Evolutionary conservation across 2,329 filamentous ascomycete genomes (phyloP).

Genomic region (Cytospora schulzeri): DNA sequence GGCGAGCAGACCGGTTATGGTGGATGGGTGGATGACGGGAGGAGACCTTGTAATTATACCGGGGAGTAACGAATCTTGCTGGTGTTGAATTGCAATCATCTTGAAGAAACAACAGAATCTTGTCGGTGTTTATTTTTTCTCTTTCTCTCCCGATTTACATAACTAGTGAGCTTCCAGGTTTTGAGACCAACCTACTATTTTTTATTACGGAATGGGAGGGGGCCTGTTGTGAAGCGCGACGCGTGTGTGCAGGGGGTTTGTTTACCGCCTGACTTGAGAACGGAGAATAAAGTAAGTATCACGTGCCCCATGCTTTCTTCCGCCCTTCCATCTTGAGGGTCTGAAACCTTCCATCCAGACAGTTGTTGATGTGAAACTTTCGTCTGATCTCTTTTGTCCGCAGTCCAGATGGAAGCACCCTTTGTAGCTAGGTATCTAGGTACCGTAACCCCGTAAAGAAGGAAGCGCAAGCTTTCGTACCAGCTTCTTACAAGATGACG

Average conservation of each 20-base stretch:
- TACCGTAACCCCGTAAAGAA: no score
- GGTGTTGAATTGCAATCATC: constrained; percentile 24
- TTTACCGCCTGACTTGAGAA: constrained; percentile 10
- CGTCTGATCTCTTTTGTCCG: neutral
- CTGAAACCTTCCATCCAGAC: neutral
- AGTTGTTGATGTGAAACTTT: neutral
- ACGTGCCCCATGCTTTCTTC: neutral
- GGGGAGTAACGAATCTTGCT: constrained; percentile 28
- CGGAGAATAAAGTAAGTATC: neutral
- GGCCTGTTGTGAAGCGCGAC: constrained; percentile 14
- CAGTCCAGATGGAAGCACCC: neutral
- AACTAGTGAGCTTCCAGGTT: constrained; percentile 2
- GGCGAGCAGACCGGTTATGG: constrained; percentile 14
- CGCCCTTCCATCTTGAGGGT: neutral
- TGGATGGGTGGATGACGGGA: constrained; percentile 14
- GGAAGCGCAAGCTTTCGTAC: no score
- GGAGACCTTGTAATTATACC: constrained; percentile 40
- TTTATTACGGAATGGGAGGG: constrained; percentile 30
- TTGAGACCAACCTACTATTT: constrained; percentile 31
- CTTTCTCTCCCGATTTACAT: neutral
- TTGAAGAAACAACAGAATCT: neutral
- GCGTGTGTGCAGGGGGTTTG: constrained; percentile 15
- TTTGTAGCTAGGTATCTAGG: no score
- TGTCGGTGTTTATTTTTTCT: no score
- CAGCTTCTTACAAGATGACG: no score